A percentile compares a stretch with the other conserved stretches of the same genome.
Conservation (phyloP, 768 basidiomycete genomes). For the Harrya chromipes region DNA sequence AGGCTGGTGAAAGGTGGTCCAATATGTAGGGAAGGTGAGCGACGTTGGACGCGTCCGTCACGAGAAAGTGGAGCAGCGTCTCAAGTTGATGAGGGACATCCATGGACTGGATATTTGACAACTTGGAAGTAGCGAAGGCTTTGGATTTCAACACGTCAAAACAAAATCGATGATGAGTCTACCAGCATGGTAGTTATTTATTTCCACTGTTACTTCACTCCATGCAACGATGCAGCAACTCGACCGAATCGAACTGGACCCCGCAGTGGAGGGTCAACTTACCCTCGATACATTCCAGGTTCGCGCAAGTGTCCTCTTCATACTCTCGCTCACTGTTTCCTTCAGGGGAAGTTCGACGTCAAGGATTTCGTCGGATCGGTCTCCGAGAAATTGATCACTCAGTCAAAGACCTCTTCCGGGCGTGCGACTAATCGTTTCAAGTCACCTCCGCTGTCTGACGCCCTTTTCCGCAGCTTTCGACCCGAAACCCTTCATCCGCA, state of each 20-base stretch:
- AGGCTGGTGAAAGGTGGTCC: conserved; percentile 48
- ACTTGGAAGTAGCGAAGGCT: not conserved
- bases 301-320: not conserved
- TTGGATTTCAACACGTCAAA: conserved; percentile 33
- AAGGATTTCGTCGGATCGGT: conserved; percentile 84
- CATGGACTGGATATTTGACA: conserved; percentile 30
- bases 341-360: conserved; percentile 85
- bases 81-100: conserved; percentile 54
- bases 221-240: conserved; percentile 24
- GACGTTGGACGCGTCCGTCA: conserved; percentile 61
- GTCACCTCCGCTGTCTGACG: conserved; percentile 2
- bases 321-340: conserved; percentile 6
- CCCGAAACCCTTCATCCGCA: conserved; percentile 87
- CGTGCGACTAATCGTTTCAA: conserved; percentile 50
- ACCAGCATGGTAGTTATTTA: not conserved
- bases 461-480: conserved; percentile 67
- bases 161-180: conserved; percentile 13
- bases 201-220: not conserved
- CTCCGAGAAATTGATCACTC: conserved; percentile 83
- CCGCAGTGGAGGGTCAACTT: conserved; percentile 51
- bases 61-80: conserved; percentile 63
- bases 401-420: conserved; percentile 80
- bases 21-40: conserved; percentile 59
- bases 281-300: conserved; percentile 58
- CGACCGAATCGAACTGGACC: conserved; percentile 41